These are phyloP conservation scores for Asterella californica DNA, from an alignment of 225 moss, liverwort and hornwort species.

Conservation along the genomic window DNA sequence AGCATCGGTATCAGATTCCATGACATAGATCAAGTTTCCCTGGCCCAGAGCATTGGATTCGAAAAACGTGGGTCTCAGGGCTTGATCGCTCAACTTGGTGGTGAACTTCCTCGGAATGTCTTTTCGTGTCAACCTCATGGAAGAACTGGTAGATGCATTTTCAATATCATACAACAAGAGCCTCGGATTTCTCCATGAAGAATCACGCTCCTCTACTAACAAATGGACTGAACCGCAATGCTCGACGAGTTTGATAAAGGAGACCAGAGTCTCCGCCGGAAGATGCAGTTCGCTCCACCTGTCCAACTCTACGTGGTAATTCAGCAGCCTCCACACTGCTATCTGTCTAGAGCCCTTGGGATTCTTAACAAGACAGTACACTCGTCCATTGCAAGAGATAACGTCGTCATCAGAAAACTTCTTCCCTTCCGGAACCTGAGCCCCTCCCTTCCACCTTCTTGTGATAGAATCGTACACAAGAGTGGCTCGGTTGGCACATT, in stretches of 20 bases:
- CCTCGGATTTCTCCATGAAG: conserved; percentile 20
- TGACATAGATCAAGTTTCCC: conserved; percentile 22
- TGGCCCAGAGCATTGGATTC: conserved; percentile 25
- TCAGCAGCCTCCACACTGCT: conserved; percentile 32
- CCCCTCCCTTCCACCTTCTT: conserved; percentile 30
- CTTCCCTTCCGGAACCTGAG: conserved; percentile 31
- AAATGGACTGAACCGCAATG: conserved; percentile 32
- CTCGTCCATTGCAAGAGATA: conserved; percentile 31
- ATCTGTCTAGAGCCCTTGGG: conserved; percentile 19
- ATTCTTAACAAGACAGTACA: conserved; percentile 41
- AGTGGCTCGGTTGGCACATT: conserved; percentile 20
- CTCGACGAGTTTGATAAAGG: conserved; percentile 42
- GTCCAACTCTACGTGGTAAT: conserved; percentile 32
- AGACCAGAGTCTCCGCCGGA: conserved; percentile 33
- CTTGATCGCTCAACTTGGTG: conserved; percentile 23
- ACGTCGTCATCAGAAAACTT: conserved; percentile 38
- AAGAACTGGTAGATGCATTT: conserved; percentile 16
- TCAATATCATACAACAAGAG: conserved; percentile 19
- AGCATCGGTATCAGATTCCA: conserved; percentile 25
- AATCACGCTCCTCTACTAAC: conserved; percentile 28
- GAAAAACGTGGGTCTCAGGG: conserved; percentile 20
- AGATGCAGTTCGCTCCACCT: conserved; percentile 35
- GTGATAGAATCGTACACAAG: conserved; percentile 34
- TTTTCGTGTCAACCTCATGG: conserved; percentile 29
- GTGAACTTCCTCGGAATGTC: conserved; percentile 21